These are phyloP conservation scores for Alternaria atra DNA, from an alignment of 2,329 filamentous ascomycete genomes.

Conservation along the genomic window DNA sequence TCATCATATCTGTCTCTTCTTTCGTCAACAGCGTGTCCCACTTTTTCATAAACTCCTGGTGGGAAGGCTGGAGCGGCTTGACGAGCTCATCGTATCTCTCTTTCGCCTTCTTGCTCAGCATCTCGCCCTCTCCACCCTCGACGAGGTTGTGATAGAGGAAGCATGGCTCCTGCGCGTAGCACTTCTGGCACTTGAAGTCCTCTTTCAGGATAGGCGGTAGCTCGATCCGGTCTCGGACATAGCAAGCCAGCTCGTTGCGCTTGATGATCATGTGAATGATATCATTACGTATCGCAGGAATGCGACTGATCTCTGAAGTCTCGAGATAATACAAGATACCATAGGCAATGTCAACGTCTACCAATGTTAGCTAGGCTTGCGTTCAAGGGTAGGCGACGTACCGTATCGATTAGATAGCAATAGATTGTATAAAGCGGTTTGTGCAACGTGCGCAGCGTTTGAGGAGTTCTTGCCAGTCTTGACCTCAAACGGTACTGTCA, in stretches of 20 bases:
- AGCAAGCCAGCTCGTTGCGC: slow-evolving; percentile 87
- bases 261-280: slow-evolving; percentile 97
- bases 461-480: slow-evolving; percentile 88
- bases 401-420: slow-evolving; percentile 90
- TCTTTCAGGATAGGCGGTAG: slow-evolving; percentile 87
- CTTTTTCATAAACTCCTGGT: slow-evolving; percentile 87
- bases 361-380: slow-evolving; percentile 20
- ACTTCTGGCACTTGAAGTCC: slow-evolving; percentile 81
- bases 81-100: slow-evolving; percentile 85
- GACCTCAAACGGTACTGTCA: slow-evolving; percentile 92
- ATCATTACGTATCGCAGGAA: slow-evolving; percentile 86
- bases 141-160: slow-evolving; percentile 93
- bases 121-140: slow-evolving; percentile 82
- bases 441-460: slow-evolving; percentile 84
- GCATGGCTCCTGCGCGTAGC: slow-evolving; percentile 89
- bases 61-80: slow-evolving; percentile 74
- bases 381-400: slow-evolving; percentile 40
- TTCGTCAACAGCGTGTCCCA: slow-evolving; percentile 95
- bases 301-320: slow-evolving; percentile 82
- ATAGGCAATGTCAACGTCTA: slow-evolving; percentile 86
- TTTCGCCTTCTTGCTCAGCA: slow-evolving; percentile 80
- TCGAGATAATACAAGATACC: slow-evolving; percentile 97
- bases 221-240: slow-evolving; percentile 81
- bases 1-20: slow-evolving; percentile 90
- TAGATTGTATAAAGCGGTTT: slow-evolving; percentile 93